Percentiles rank a stretch among this genome's conserved stretches.
Evolutionary conservation across 2,329 filamentous ascomycete species (phyloP).

Genomic region (Diaporthe caulivora): DNA sequence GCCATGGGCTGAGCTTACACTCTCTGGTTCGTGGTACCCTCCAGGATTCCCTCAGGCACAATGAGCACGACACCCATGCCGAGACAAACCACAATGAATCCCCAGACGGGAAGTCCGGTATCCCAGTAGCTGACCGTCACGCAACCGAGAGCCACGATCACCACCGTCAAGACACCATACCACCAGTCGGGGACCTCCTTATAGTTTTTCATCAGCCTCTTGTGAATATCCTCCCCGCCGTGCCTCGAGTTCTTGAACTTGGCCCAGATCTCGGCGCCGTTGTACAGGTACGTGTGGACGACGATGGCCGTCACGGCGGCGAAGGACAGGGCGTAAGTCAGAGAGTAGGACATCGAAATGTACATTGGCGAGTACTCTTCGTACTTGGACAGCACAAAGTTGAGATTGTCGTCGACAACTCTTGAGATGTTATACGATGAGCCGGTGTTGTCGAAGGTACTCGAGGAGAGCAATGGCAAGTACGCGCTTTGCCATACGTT

Average conservation of each 20-base stretch:
- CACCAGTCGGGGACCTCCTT: conserved; percentile 55
- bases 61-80: conserved; percentile 45
- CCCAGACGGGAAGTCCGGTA: conserved; percentile 48
- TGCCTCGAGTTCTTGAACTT: conserved; percentile 47
- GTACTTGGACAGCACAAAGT: conserved; percentile 48
- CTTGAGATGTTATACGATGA: conserved; percentile 47
- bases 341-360: conserved; percentile 50
- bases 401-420: conserved; percentile 45
- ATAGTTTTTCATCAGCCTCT: conserved; percentile 52
- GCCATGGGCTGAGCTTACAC: conserved; percentile 26
- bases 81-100: conserved; percentile 45
- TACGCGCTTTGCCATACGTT: conserved; percentile 50
- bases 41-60: conserved; percentile 43
- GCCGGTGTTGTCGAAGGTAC: conserved; percentile 50
- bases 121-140: conserved; percentile 45
- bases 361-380: conserved; percentile 52
- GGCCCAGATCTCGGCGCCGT: conserved; percentile 50
- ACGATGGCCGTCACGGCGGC: conserved; percentile 50
- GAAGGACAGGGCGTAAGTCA: conserved; percentile 53
- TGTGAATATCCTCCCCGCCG: conserved; percentile 52
- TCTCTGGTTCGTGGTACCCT: conserved; percentile 48
- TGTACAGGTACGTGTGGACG: conserved; percentile 50
- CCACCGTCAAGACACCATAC: conserved; percentile 50
- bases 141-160: conserved; percentile 51
- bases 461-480: conserved; percentile 47